phyloP scores from a whole-genome alignment of 2,329 filamentous ascomycete species.

The Cytospora piceae region DNA sequence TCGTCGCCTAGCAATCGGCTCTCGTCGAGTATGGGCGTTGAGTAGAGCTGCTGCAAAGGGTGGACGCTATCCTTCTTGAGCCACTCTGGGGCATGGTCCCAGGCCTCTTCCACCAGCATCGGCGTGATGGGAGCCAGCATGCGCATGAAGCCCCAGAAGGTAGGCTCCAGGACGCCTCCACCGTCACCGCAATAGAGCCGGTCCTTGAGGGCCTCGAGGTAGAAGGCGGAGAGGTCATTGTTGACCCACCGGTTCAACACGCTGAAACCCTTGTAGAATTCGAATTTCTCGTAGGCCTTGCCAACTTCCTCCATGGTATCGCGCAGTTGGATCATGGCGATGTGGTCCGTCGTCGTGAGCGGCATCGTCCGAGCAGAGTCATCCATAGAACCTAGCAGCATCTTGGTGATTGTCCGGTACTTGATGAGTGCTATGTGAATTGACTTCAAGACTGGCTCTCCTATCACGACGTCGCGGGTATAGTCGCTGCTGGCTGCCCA shows the following conservation, averaged over 20 bases:
- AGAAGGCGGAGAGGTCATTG: conserved; percentile 86
- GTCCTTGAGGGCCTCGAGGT: conserved; percentile 91
- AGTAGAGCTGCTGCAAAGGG: conserved; percentile 55
- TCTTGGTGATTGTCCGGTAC: conserved; percentile 87
- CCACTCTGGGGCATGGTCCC: conserved; percentile 72
- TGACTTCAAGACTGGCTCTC: conserved; percentile 74
- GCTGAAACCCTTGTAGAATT: conserved; percentile 79
- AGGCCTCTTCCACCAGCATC: conserved; percentile 84
- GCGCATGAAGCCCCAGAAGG: conserved; percentile 73
- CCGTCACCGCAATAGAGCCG: conserved; percentile 82
- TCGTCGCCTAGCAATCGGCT: conserved; percentile 45
- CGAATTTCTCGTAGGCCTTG: conserved; percentile 68
- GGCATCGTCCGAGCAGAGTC: conserved; percentile 54
- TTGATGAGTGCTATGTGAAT: conserved; percentile 80
- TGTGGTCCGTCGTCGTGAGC: conserved; percentile 67
- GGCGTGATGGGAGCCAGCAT: conserved; percentile 84
- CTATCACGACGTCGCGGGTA: conserved; percentile 83
- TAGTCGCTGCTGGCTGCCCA: conserved; percentile 95
- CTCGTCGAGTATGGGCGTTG: conserved; percentile 47
- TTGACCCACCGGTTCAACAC: conserved; percentile 80
- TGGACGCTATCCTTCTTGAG: conserved; percentile 53
- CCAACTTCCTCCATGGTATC: conserved; percentile 68
- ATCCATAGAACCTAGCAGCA: conserved; percentile 78
- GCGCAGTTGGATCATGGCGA: conserved; percentile 76
- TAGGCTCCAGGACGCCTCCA: conserved; percentile 64